These are phyloP conservation scores for Moelleriella libera DNA, from an alignment of 2,329 filamentous ascomycete genomes.

Conservation along the genomic window DNA sequence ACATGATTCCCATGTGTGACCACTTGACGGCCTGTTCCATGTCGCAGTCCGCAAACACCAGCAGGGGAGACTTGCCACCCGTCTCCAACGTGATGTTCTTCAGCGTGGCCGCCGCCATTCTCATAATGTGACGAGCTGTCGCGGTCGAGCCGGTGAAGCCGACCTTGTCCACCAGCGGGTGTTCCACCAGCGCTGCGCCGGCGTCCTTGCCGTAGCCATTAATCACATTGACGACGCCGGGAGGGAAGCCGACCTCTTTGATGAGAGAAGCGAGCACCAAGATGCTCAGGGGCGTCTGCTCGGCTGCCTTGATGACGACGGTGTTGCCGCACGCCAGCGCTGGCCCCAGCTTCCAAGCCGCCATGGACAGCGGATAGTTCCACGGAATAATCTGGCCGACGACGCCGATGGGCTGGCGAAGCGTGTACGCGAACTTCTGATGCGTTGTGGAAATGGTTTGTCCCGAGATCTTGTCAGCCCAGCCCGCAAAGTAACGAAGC, in stretches of 20 bases:
- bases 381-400: conserved; percentile 82
- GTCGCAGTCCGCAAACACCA: conserved; percentile 58
- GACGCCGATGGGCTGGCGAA: conserved; percentile 63
- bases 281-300: conserved; percentile 60
- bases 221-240: conserved; percentile 64
- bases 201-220: conserved; percentile 68
- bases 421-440: conserved; percentile 73
- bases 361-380: conserved; percentile 78
- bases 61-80: conserved; percentile 61
- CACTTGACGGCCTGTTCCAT: conserved; percentile 58
- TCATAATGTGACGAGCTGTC: conserved; percentile 58
- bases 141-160: conserved; percentile 62
- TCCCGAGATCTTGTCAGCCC: conserved; percentile 83
- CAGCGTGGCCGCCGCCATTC: conserved; percentile 53
- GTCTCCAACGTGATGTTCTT: conserved; percentile 66
- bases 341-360: conserved; percentile 69
- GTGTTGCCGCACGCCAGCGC: conserved; percentile 61
- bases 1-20: conserved; percentile 52
- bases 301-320: conserved; percentile 59
- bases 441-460: conserved; percentile 70
- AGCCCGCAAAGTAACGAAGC: conserved; percentile 65
- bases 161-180: conserved; percentile 73
- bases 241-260: conserved; percentile 66
- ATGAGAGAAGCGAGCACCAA: conserved; percentile 50
- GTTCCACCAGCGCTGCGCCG: conserved; percentile 59